phyloP scores from a whole-genome alignment of 2,329 filamentous ascomycete genomes.

The Camillea tinctor region DNA sequence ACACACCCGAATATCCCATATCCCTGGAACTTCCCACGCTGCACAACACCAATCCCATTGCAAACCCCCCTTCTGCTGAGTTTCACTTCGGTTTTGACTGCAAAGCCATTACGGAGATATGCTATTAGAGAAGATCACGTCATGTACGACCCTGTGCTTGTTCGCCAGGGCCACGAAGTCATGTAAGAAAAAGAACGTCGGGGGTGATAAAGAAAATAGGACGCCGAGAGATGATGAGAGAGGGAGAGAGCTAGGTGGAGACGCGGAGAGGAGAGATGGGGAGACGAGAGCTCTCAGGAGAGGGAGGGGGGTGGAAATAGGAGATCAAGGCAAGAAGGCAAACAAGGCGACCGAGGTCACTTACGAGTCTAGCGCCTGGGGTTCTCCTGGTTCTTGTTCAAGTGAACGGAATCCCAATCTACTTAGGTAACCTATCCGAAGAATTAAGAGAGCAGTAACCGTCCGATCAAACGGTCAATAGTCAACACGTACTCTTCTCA shows the following conservation, averaged over 20 bases:
- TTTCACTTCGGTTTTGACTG: constrained; percentile 35
- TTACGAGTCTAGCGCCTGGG: constrained; percentile 6
- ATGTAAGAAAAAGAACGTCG: constrained; percentile 32
- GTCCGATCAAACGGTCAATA: too few relatives aligned
- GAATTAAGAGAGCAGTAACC: too few relatives aligned
- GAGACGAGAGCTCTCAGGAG: too few relatives aligned
- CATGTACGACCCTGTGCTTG: constrained; percentile 33
- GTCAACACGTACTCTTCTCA: too few relatives aligned
- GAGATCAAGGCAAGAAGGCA: too few relatives aligned
- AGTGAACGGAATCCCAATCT: constrained; percentile 25
- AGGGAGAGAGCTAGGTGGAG: too few relatives aligned
- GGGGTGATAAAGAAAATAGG: constrained; percentile 21
- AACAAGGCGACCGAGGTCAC: constrained; percentile 8
- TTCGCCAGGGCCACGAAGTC: constrained; percentile 33
- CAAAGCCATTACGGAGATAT: constrained; percentile 32
- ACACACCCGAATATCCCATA: constrained; percentile 30
- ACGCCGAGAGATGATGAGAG: constrained; percentile 6
- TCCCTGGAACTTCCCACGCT: constrained; percentile 16
- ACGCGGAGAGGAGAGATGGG: too few relatives aligned
- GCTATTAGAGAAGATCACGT: constrained; percentile 36
- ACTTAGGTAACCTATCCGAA: too few relatives aligned
- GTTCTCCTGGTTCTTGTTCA: constrained; percentile 26
- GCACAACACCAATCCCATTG: constrained; percentile 14
- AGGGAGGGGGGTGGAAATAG: too few relatives aligned
- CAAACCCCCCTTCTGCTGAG: constrained; percentile 29